Conservation (phyloP, 306 rosid genomes). For the Begonia peltatifolia region DNA sequence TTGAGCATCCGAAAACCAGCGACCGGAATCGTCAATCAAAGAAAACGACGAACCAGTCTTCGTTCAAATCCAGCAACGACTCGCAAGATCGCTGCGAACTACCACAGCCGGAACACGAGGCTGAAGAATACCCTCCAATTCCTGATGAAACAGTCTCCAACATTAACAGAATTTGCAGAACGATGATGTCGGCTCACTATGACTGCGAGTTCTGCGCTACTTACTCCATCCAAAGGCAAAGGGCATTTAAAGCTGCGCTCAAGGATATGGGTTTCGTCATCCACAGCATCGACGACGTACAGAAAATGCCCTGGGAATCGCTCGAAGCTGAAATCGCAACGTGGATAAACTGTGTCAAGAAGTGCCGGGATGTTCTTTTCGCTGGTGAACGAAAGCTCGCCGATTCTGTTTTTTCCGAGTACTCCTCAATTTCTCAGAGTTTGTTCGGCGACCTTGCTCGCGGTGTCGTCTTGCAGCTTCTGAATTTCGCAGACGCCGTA, state of each 20-base stretch:
- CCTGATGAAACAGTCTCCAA: conserved; percentile 19
- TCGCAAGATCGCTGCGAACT: background rate
- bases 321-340: conserved; percentile 33
- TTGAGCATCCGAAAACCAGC: conserved; percentile 31
- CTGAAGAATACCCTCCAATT: conserved; percentile 9
- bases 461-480: conserved; percentile 27
- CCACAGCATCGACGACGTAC: conserved; percentile 50
- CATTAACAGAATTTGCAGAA: conserved; percentile 22
- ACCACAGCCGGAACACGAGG: conserved; percentile 11
- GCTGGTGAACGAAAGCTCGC: conserved; percentile 28
- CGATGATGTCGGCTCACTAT: conserved; percentile 31
- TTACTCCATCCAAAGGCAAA: conserved; percentile 27
- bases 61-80: too few species aligned
- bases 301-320: conserved; percentile 37
- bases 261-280: conserved; percentile 30
- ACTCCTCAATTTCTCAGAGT: conserved; percentile 4
- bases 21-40: conserved; percentile 12
- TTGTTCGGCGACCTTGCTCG: conserved; percentile 31
- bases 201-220: conserved; percentile 37
- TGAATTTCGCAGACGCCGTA: conserved; percentile 42
- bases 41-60: too few species aligned
- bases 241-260: conserved; percentile 22
- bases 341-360: conserved; percentile 32
- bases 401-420: conserved; percentile 16
- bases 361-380: conserved; percentile 19